Base-by-base conservation (phyloP, 75 land plant genomes). In the Chamaecyparis obtusa region DNA sequence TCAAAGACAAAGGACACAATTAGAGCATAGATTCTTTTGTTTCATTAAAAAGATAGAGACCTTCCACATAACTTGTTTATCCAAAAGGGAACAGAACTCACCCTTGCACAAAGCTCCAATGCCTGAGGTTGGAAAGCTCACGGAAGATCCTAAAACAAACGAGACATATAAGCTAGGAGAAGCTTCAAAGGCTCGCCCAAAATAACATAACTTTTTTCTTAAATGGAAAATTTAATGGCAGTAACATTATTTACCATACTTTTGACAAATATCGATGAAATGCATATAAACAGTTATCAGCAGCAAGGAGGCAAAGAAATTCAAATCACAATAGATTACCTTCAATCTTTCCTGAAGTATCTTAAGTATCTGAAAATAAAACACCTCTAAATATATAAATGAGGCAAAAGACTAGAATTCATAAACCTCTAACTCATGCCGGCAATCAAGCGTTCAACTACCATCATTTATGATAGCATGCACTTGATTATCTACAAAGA, bases 41-140 rank as follows among this genome's bases (percentile, higher is more conserved):
- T 30, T 8, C 67, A 60, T 60, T 10, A 32, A 71, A 30, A 71
- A 8, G 13, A 9, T 24, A 32, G 2, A 30, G 9, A 1, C 67
- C 5, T 19, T 60, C 67, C 27, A 21, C 67, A 19, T n/a, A 71
- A 71, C 9, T n/a, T 71, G 13, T 30, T 71, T 13, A 71, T 71
- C 35, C 30, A 32, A 71, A n/a, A 71, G 9, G 48, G 14, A 80
- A 41, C 10, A 80, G 24, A 80, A 93, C 95, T 95, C 89, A 98
- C 99, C 87, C 98, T 95, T n/a, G 99, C 96, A 94, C 99, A 98
- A 54, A 96, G 93, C 88, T 98, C 99, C 89, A 98, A 90, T 49
- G 99, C 99, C 88, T 88, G 88, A 33, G 95, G 93, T 39, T 98
- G 93, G 87, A 98, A 98, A 33, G 89, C 95, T 84, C 77, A 95